Conservation (phyloP, 768 basidiomycete genomes). For the Auriscalpium orientale region DNA sequence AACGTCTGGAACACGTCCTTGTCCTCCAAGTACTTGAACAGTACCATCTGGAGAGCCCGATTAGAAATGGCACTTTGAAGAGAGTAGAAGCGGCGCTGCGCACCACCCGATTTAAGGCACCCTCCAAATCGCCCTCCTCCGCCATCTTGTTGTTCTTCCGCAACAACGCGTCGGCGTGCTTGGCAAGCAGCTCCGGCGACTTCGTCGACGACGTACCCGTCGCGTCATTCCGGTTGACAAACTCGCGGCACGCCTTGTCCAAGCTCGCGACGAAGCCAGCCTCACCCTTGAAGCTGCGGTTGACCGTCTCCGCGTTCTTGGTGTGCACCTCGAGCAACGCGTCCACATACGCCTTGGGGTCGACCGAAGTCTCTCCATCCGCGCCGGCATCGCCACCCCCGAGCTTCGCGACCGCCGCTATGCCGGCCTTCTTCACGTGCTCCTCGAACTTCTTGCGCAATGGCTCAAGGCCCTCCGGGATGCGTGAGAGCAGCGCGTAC, state of each 20-base stretch:
- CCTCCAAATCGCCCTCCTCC: slow-evolving; percentile 87
- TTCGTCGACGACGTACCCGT: slow-evolving; percentile 79
- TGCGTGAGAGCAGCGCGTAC: slow-evolving; percentile 88
- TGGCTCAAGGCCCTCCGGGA: slow-evolving; percentile 85
- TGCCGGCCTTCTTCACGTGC: slow-evolving; percentile 88
- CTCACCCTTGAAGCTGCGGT: slow-evolving; percentile 84
- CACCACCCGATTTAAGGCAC: slow-evolving; percentile 85
- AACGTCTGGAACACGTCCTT: slow-evolving; percentile 99
- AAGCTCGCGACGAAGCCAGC: slow-evolving; percentile 89
- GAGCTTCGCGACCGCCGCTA: slow-evolving; percentile 71
- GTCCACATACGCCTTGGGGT: slow-evolving; percentile 93
- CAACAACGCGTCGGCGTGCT: slow-evolving; percentile 82
- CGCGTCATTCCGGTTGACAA: slow-evolving; percentile 88
- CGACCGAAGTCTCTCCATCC: slow-evolving; percentile 42
- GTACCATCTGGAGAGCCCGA: slow-evolving; percentile 61
- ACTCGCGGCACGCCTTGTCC: slow-evolving; percentile 92
- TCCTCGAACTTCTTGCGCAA: slow-evolving; percentile 89
- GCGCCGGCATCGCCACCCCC: slow-evolving; percentile 45
- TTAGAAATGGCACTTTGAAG: background rate
- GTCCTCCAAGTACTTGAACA: slow-evolving; percentile 98
- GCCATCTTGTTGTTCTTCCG: slow-evolving; percentile 94
- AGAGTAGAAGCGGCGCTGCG: slow-evolving; percentile 21
- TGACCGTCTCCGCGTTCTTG: slow-evolving; percentile 86
- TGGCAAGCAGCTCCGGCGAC: slow-evolving; percentile 88
- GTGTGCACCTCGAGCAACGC: slow-evolving; percentile 85